Percentiles rank a stretch among this genome's conserved stretches.
These are phyloP conservation scores for Oenanthe javanica DNA, from an alignment of 140 eudicot genomes.

Conservation along the genomic window DNA sequence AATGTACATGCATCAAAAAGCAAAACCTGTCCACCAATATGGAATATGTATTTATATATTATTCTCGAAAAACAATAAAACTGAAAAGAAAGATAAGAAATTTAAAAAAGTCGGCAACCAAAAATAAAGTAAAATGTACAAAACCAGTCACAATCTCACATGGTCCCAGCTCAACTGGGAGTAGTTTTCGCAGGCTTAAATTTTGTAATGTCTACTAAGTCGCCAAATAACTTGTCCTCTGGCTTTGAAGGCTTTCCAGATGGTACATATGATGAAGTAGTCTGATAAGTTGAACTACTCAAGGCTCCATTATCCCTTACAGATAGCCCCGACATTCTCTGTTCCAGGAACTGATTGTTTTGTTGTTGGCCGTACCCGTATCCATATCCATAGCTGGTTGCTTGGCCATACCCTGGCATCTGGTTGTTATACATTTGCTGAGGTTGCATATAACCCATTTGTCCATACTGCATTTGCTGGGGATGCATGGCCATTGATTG, in stretches of 20 bases:
- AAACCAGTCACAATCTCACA: constrained; percentile 31
- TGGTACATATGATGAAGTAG: constrained; percentile 39
- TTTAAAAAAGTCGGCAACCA: not conserved
- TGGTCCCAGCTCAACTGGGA: constrained; percentile 59
- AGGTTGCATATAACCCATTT: constrained; percentile 47
- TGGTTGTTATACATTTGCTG: constrained; percentile 43
- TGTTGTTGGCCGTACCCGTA: constrained; percentile 31
- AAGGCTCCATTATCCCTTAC: constrained; percentile 33
- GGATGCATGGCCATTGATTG: constrained; percentile 35
- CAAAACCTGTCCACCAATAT: not conserved
- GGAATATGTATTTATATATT: not conserved
- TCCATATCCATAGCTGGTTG: constrained; percentile 17
- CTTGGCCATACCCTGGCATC: constrained; percentile 40
- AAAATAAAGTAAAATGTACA: constrained; percentile 1
- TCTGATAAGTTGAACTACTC: constrained; percentile 27
- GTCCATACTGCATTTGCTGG: constrained; percentile 46
- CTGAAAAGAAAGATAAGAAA: not conserved
- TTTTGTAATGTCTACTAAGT: constrained; percentile 71
- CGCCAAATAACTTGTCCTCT: constrained; percentile 87
- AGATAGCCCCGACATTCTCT: constrained; percentile 61
- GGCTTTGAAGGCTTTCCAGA: constrained; percentile 57
- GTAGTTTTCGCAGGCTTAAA: constrained; percentile 56
- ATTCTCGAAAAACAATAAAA: not conserved
- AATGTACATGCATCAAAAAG: not conserved
- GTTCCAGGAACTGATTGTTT: constrained; percentile 52